Evolutionary conservation across 2,329 filamentous ascomycete species (phyloP), one percentile per base, ranked within the genome.

Genomic region (Beauveria scarabaeidicola): DNA sequence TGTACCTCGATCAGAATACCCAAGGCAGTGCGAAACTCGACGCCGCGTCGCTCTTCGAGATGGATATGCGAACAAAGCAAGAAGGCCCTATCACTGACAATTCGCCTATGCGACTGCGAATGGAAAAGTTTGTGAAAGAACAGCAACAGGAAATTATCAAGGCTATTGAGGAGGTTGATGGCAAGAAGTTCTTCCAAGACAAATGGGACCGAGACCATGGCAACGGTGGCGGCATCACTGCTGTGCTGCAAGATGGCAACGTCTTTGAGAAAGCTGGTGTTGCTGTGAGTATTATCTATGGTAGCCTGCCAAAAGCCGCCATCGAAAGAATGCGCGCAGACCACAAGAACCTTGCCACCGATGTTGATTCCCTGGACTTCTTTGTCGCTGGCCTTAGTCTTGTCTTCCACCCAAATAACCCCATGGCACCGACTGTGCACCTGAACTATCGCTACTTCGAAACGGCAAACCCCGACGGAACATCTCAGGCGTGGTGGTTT

Each of bases 371-470:
- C 47, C 79, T 99, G 62, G 90, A 92, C 68, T 99, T 97, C 82
- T 99, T 97, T 72, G 94, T 93, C 21, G 89, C 93, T 1, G 94
- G 94, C 5, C 79, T 99, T 57, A 96, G 91, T 69, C 82, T 99
- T 73, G 93, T 99, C 27, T 79, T 97, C 56, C 94, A 99, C 73
- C 94, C 94, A 2, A 82, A 85, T 67, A 99, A 99, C 75, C 94
- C 94, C 52, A 96, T 96, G 88, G 93, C 93, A 8, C 94, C 94
- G 0, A 99, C 94, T 0, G 94, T 99, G 19, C 94, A 99, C 73
- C 81, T 99, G 66, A 99, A 99, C 79, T 97, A 97, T 79, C 86
- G 94, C 60, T 99, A 99, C 76, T 99, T 99, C 70, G 94, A 99
- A 78, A 99, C 94, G 1, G 89, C 90, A 62, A 89, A 93, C 67